Conservation (phyloP, 331 rosid species). For the Cydonia oblonga region DNA sequence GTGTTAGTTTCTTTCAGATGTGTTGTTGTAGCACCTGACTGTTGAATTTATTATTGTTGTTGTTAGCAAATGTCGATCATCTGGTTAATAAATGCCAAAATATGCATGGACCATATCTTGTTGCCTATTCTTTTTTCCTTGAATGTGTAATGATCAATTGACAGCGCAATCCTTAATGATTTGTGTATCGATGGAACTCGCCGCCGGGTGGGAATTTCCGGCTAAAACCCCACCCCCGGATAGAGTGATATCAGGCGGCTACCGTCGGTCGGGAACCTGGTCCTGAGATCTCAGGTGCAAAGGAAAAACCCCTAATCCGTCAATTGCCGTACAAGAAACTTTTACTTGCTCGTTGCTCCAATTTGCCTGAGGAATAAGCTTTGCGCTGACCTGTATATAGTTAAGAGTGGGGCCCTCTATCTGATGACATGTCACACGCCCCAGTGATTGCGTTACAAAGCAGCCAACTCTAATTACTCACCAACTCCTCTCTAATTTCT, state of each 20-base stretch:
- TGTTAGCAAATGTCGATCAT: slow-evolving; percentile 36
- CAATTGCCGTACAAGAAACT: too few relatives aligned
- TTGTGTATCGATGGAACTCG: too few relatives aligned
- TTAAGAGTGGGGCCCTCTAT: slow-evolving; percentile 30
- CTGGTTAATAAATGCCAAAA: slow-evolving; percentile 69
- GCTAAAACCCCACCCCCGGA: not conserved
- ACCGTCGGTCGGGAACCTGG: not conserved
- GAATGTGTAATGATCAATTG: slow-evolving; percentile 33
- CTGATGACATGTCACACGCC: slow-evolving; percentile 55
- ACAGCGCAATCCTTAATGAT: not conserved
- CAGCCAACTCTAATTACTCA: slow-evolving; percentile 17
- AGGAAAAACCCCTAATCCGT: slow-evolving; percentile 3
- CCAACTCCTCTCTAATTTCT: slow-evolving; percentile 12
- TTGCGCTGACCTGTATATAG: slow-evolving; percentile 16
- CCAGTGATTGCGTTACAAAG: slow-evolving; percentile 45
- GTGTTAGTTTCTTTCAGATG: slow-evolving; percentile 35
- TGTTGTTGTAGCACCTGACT: slow-evolving; percentile 57
- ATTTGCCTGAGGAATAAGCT: not conserved
- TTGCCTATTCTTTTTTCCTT: slow-evolving; percentile 8
- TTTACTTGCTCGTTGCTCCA: too few relatives aligned
- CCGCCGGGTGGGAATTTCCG: too few relatives aligned
- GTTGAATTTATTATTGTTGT: slow-evolving; percentile 55
- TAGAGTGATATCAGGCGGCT: not conserved
- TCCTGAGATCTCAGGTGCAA: not conserved
- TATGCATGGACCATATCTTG: slow-evolving; percentile 31